Evolutionary conservation across 345 rosid genomes (phyloP).

Genomic region (Acer yangbiense): DNA sequence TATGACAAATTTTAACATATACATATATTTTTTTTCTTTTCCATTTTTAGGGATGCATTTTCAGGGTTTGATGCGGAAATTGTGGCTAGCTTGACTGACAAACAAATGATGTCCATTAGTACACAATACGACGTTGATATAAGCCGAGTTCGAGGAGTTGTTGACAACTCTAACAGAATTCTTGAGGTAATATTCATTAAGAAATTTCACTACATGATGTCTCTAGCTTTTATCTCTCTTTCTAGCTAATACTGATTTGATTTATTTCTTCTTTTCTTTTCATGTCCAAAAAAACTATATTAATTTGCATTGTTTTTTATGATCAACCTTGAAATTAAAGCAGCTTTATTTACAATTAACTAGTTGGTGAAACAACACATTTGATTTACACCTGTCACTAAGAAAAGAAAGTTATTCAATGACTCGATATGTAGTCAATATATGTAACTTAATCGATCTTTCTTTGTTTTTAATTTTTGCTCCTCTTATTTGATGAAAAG

Average conservation of each 20-base stretch:
- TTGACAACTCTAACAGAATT: conserved; percentile 59
- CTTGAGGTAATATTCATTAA: conserved; percentile 41
- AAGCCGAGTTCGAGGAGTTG: conserved; percentile 53
- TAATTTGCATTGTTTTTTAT: background rate
- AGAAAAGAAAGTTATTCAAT: background rate
- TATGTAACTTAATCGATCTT: background rate
- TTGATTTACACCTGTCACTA: no score
- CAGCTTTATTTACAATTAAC: no score
- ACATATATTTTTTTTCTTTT: background rate
- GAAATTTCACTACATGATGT: no score
- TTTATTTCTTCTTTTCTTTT: background rate
- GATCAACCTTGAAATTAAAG: background rate
- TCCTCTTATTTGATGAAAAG: conserved; percentile 9
- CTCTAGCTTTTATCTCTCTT: no score
- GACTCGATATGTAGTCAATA: background rate
- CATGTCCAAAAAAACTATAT: background rate
- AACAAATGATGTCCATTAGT: conserved; percentile 49
- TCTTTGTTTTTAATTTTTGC: background rate
- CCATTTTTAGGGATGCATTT: conserved; percentile 50
- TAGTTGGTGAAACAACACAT: no score
- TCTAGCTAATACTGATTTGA: no score
- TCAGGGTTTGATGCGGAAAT: conserved; percentile 53
- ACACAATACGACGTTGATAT: conserved; percentile 47
- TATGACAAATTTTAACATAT: background rate
- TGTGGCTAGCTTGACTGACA: conserved; percentile 47